Evolutionary conservation across 2,329 filamentous ascomycete genomes (phyloP).

Genomic region (Fusarium sp.): DNA sequence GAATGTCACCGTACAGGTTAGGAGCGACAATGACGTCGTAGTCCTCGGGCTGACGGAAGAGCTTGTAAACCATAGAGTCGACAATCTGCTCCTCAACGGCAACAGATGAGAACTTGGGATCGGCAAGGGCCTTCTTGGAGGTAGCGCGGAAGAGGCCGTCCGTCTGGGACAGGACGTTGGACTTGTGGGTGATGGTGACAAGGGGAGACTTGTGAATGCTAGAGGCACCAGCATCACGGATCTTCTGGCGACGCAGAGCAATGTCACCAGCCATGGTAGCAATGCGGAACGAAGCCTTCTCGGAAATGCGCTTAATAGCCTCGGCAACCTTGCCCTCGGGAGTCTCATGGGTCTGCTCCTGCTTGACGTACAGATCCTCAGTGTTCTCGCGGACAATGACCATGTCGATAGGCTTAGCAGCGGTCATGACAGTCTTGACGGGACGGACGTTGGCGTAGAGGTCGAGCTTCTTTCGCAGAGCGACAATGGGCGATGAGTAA

Average conservation of each 20-base stretch:
- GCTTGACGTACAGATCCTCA: constrained; percentile 97
- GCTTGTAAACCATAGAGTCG: constrained; percentile 99
- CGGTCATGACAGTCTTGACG: constrained; percentile 82
- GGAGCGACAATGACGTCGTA: constrained; percentile 99
- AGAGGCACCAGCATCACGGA: constrained; percentile 67
- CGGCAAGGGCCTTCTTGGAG: constrained; percentile 76
- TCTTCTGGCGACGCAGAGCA: constrained; percentile 84
- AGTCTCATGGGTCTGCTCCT: constrained; percentile 84
- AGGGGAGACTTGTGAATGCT: constrained; percentile 75
- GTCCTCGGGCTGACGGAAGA: constrained; percentile 92
- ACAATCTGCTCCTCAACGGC: constrained; percentile 96
- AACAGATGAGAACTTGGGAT: constrained; percentile 70
- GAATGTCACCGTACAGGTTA: constrained; percentile 96
- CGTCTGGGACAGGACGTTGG: constrained; percentile 94
- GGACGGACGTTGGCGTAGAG: constrained; percentile 98
- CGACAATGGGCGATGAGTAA: constrained; percentile 97
- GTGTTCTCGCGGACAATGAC: constrained; percentile 99
- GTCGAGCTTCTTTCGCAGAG: constrained; percentile 92
- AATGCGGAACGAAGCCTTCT: constrained; percentile 86
- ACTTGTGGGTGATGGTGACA: constrained; percentile 98
- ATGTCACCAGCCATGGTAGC: constrained; percentile 95
- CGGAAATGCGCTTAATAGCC: constrained; percentile 96
- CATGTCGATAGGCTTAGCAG: constrained; percentile 82
- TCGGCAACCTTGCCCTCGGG: constrained; percentile 88
- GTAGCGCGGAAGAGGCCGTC: constrained; percentile 93